These are phyloP conservation scores for Omphalotus guepiniiformis DNA, from an alignment of 768 basidiomycete species.

Conservation along the genomic window DNA sequence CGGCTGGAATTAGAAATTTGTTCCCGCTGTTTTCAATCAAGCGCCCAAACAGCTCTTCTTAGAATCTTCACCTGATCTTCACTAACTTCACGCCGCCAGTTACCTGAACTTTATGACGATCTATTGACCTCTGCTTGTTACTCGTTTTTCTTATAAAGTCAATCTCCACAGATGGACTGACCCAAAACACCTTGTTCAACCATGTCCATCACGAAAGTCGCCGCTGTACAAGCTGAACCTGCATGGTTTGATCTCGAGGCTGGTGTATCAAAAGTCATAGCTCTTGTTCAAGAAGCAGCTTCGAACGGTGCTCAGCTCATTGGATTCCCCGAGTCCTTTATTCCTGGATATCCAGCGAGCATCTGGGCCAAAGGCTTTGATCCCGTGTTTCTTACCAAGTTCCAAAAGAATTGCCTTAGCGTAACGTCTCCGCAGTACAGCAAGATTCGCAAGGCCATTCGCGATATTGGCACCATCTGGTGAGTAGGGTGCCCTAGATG, in stretches of 20 bases:
- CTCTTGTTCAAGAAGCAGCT: too few relatives aligned
- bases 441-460: slow-evolving; percentile 10
- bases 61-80: too few relatives aligned
- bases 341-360: slow-evolving; percentile 16
- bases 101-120: too few relatives aligned
- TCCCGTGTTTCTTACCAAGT: slow-evolving; percentile 12
- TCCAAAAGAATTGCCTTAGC: slow-evolving; percentile 10
- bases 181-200: too few relatives aligned
- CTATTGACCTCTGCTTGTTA: too few relatives aligned
- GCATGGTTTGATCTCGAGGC: slow-evolving; percentile 16
- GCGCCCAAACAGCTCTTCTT: too few relatives aligned
- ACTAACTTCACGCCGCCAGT: too few relatives aligned
- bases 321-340: slow-evolving; percentile 19
- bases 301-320: slow-evolving; percentile 17
- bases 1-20: too few relatives aligned
- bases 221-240: slow-evolving; percentile 17
- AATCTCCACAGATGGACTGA: too few relatives aligned
- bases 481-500: not conserved
- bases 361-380: slow-evolving; percentile 16
- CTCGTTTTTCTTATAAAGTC: too few relatives aligned
- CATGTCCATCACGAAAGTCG: slow-evolving; percentile 10
- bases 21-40: too few relatives aligned
- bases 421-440: slow-evolving; percentile 14
- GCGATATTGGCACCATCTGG: slow-evolving; percentile 15
- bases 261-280: slow-evolving; percentile 12